Evolutionary conservation across 768 basidiomycete species (phyloP).

Genomic region (Boletus vinaceobasis): DNA sequence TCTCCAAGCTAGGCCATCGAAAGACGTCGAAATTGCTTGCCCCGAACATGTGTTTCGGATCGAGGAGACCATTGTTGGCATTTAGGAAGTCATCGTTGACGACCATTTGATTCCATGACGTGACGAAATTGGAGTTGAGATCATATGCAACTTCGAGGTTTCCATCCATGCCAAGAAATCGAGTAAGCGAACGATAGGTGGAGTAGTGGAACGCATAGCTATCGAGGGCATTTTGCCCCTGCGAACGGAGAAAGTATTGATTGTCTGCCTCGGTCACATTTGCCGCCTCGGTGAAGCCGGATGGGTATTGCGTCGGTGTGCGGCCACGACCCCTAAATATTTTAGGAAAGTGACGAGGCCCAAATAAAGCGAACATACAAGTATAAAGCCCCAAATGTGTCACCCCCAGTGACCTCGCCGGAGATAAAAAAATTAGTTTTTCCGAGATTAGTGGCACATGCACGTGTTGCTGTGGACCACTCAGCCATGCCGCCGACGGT

Average conservation of each 20-base stretch:
- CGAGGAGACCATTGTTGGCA: constrained; percentile 55
- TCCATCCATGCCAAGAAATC: constrained; percentile 95
- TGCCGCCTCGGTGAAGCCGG: constrained; percentile 64
- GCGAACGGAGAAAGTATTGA: constrained; percentile 78
- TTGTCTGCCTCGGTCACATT: constrained; percentile 58
- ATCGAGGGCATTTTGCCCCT: constrained; percentile 62
- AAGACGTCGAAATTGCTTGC: constrained; percentile 95
- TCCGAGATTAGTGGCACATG: constrained; percentile 65
- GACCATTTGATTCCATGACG: constrained; percentile 91
- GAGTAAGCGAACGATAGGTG: constrained; percentile 78
- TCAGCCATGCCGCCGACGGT: constrained; percentile 74
- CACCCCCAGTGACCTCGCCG: constrained; percentile 93
- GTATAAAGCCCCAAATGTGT: constrained; percentile 85
- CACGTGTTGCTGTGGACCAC: constrained; percentile 73
- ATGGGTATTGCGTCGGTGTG: constrained; percentile 66
- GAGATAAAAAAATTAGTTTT: constrained; percentile 90
- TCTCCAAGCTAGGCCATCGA: constrained; percentile 87
- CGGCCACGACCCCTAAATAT: constrained; percentile 77
- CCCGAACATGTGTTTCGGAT: constrained; percentile 88
- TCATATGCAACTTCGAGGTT: constrained; percentile 91
- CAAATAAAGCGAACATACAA: constrained; percentile 45
- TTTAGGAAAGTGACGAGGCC: background rate
- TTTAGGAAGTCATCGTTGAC: constrained; percentile 87
- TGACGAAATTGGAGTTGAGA: constrained; percentile 75
- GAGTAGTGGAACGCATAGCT: constrained; percentile 92